phyloP scores from a whole-genome alignment of 495 filamentous ascomycete species.

The Hyaloscypha finlandica region DNA sequence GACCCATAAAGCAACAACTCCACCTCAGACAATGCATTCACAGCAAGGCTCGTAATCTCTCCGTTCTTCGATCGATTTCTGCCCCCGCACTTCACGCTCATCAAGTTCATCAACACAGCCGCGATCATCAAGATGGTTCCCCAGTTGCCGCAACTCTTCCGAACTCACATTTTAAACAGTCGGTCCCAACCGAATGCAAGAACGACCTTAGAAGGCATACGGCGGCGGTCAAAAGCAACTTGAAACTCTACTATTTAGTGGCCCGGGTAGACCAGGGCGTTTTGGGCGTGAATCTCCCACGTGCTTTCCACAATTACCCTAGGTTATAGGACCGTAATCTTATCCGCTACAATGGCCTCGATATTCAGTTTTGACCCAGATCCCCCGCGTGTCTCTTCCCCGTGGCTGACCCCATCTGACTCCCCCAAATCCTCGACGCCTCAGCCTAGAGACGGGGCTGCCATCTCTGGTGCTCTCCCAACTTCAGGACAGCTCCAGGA shows the following conservation, averaged over 20 bases:
- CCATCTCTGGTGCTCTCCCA: conserved; percentile 30
- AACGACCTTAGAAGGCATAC: conserved; percentile 23
- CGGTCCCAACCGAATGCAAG: conserved; percentile 41
- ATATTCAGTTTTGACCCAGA: conserved; percentile 95
- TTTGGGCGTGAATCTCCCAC: not conserved
- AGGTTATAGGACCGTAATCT: not conserved
- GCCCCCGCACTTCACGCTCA: not conserved
- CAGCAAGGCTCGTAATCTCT: not conserved
- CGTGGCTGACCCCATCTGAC: conserved; percentile 63
- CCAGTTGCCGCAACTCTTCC: conserved; percentile 51
- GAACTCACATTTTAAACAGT: conserved; percentile 49
- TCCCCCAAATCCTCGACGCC: conserved; percentile 30
- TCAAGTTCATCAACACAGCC: not conserved
- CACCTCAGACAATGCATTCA: not conserved
- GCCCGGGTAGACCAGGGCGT: not conserved
- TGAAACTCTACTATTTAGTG: not conserved
- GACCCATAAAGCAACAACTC: not conserved
- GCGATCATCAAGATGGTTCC: conserved; percentile 59
- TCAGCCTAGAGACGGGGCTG: conserved; percentile 15
- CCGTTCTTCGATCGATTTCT: not conserved
- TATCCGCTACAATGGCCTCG: conserved; percentile 68
- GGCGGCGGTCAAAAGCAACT: conserved; percentile 26
- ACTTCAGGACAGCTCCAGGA: conserved; percentile 61
- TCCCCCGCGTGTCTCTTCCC: conserved; percentile 83
- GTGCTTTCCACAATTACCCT: not conserved